Evolutionary conservation across 1,284 basidiomycete species (phyloP).

Genomic region (Ustilago shanxiensis): DNA sequence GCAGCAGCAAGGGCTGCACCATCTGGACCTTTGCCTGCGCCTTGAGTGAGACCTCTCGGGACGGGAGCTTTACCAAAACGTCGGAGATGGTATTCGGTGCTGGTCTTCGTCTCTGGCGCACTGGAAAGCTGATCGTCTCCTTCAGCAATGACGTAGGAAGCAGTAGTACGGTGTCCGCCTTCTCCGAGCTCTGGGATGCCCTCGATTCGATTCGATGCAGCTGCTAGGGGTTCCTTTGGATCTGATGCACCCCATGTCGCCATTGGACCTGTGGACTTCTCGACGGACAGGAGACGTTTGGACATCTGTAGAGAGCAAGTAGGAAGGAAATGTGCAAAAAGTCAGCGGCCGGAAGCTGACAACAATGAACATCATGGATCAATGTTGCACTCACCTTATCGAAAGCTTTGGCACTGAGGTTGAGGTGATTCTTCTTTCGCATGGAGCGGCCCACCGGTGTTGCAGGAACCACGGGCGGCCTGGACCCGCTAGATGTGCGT

Average conservation of each 20-base stretch:
- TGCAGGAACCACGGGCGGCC: slow-evolving; percentile 46
- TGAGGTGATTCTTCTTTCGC: slow-evolving; percentile 52
- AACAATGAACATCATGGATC: background rate
- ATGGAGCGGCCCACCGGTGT: slow-evolving; percentile 50
- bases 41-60: slow-evolving; percentile 46
- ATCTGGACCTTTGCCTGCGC: slow-evolving; percentile 56
- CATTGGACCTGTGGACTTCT: slow-evolving; percentile 46
- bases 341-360: too few species aligned
- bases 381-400: slow-evolving; percentile 42
- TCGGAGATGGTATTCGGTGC: slow-evolving; percentile 55
- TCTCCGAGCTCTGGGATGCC: slow-evolving; percentile 48
- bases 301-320: slow-evolving; percentile 42
- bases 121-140: slow-evolving; percentile 38
- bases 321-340: background rate
- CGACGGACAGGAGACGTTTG: slow-evolving; percentile 45
- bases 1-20: slow-evolving; percentile 57
- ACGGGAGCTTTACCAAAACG: slow-evolving; percentile 42
- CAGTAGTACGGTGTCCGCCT: slow-evolving; percentile 43
- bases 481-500: slow-evolving; percentile 40
- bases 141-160: slow-evolving; percentile 51
- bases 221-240: slow-evolving; percentile 34
- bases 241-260: slow-evolving; percentile 30
- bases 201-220: slow-evolving; percentile 36
- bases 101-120: slow-evolving; percentile 29
- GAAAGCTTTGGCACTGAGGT: slow-evolving; percentile 61